A percentile compares a stretch with the other conserved stretches of the same genome.
Evolutionary conservation across 1,284 basidiomycete species (phyloP).

Genomic region (Ceratobasidium theobromae): DNA sequence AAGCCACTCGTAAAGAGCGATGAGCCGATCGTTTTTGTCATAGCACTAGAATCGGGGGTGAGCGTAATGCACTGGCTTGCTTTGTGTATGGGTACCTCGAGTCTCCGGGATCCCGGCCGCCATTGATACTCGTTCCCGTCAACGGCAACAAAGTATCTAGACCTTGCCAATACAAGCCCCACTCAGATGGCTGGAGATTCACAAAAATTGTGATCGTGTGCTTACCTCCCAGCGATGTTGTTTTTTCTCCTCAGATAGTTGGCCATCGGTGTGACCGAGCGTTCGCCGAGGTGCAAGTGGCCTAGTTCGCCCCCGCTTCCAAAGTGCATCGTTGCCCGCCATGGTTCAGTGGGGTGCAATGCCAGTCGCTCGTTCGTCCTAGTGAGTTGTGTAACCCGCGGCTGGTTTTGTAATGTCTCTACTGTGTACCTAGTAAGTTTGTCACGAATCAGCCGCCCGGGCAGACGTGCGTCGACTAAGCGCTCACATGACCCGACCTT

Average conservation of each 20-base stretch:
- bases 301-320: not conserved
- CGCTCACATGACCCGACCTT: constrained; percentile 9
- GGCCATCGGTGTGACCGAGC: constrained; percentile 4
- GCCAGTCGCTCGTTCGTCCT: constrained; percentile 9
- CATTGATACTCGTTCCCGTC: constrained; percentile 35
- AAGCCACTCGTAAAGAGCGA: constrained; percentile 37
- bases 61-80: not conserved
- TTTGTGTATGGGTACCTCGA: constrained; percentile 30
- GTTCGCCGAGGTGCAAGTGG: constrained; percentile 4
- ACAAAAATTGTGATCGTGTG: not conserved
- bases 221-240: constrained; percentile 1
- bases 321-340: constrained; percentile 23
- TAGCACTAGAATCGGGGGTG: constrained; percentile 31
- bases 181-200: not conserved
- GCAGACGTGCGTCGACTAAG: not conserved
- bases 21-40: constrained; percentile 32
- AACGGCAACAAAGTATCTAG: constrained; percentile 32
- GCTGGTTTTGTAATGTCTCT: constrained; percentile 4
- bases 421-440: constrained; percentile 1
- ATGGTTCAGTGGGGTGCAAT: constrained; percentile 19
- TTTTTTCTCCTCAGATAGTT: constrained; percentile 11
- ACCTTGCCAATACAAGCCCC: constrained; percentile 9
- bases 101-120: constrained; percentile 34
- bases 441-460: not conserved
- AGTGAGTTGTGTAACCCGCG: constrained; percentile 17